Base-by-base conservation (phyloP, 495 filamentous ascomycete species). In the Aspergillus steynii region DNA sequence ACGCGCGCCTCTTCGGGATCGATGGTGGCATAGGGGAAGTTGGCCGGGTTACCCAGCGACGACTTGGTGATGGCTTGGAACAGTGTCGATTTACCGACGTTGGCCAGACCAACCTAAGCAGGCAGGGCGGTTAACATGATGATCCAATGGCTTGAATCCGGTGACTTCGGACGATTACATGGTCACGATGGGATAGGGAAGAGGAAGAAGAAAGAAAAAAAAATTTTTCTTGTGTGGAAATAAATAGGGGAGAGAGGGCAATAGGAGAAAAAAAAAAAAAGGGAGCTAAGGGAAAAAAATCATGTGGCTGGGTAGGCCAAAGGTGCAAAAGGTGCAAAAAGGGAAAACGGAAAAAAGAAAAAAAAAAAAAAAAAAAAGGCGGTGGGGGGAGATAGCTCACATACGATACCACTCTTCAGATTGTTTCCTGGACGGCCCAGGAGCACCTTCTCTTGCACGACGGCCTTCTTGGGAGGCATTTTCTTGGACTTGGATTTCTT, bases 41-140 rank as follows among this genome's bases (percentile, higher is more conserved):
- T 99, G 77, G 95, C 96, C 65, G 96, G 96, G 81, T 99, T 99
- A 80, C 96, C 96, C 67, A 99, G 85, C 63, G 86, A 88, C 77
- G 90, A 97, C 83, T 96, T 97, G 64, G 96, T 99, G 82, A 99
- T 97, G 65, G 96, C 93, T 80, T 99, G 96, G 83, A 99, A 99
- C 68, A 99, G 89, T 28, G 96, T 99, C 60, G 96, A 99, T 80
- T 99, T 99, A 73, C 96, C 96, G 64, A 99, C 96, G 77, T 99
- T 99, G 71, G 96, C 96, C 72, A 99, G 88, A 78, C 96, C 96
- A 73, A 99, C 93, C 93, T 97, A 76, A 37, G 50, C 29, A 29
- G 28, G 51, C 15, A 20, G 25, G 37, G 28, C 26, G 9, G 52
- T 54, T 54, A 54, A 42, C 29, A 25, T 4, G 25, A 51, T 51